A percentile compares a stretch with the other conserved stretches of the same genome.
phyloP scores from a whole-genome alignment of 1,284 basidiomycete species.

The Puccinia novopanici region DNA sequence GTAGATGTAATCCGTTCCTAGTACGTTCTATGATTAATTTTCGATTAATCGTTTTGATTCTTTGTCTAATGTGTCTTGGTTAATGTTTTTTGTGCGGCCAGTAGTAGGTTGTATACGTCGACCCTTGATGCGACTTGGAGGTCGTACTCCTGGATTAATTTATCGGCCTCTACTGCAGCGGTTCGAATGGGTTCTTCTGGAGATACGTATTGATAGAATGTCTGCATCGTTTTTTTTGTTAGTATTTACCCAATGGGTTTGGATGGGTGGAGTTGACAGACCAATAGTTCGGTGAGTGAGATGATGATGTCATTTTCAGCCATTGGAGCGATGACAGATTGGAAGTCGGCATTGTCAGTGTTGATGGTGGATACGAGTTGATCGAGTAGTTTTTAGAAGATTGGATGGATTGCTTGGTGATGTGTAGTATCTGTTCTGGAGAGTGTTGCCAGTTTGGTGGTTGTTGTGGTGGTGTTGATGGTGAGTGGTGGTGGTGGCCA shows the following conservation, averaged over 20 bases:
- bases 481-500: not conserved
- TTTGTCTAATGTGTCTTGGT: constrained; percentile 65
- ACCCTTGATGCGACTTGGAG: constrained; percentile 74
- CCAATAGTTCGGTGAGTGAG: constrained; percentile 65
- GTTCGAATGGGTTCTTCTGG: constrained; percentile 71
- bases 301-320: constrained; percentile 67
- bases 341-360: constrained; percentile 63
- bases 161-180: constrained; percentile 72
- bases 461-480: constrained; percentile 66
- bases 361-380: constrained; percentile 66
- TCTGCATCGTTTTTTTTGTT: not conserved
- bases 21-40: constrained; percentile 74
- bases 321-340: constrained; percentile 63
- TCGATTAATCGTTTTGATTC: constrained; percentile 74
- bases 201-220: constrained; percentile 78
- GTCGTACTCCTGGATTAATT: constrained; percentile 68
- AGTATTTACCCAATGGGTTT: not conserved
- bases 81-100: constrained; percentile 70
- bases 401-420: constrained; percentile 68
- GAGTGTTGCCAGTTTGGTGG: constrained; percentile 72
- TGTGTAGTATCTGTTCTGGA: constrained; percentile 65
- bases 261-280: not conserved
- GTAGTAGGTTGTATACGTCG: constrained; percentile 73
- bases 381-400: constrained; percentile 67
- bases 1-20: constrained; percentile 72